Evolutionary conservation across 139 green algal genomes (phyloP), one percentile per base, ranked within the genome.

Genomic region (Tetraselmis striata): DNA sequence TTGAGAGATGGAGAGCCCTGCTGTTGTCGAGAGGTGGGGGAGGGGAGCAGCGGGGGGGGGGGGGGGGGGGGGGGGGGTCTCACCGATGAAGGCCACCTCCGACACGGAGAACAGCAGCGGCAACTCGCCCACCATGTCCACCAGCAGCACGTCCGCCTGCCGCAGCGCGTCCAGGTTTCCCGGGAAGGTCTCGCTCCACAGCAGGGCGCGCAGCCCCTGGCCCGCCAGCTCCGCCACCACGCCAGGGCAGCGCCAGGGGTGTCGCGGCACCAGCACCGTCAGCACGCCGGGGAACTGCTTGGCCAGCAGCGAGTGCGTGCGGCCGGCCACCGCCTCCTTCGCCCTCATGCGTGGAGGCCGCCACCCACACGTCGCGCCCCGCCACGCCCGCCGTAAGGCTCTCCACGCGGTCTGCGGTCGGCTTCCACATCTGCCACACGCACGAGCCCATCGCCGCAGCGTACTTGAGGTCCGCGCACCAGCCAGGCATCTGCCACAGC

Each of bases 401-500:
- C 30, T 79, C 59, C 23, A 80, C 30, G 28, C 45, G 78, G 75
- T 27, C 30, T 1, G 27, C 32, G 25, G 81, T 31, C 0, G 86
- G 82, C 26, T 45, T 83, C 75, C 84, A 88, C 82, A 92, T 77
- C 58, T 90, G 80, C 80, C 86, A 87, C 59, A 90, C 85, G 28
- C 84, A 84, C n/a, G 83, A 83, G 30, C 88, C 87, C 81, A 94
- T 79, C 25, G 86, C 84, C 28, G 86, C 83, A 5, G 88, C 89
- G 59, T 93, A 90, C 59, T 85, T 89, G 28, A 94, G 82, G 76
- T 93, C 89, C 29, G 59, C 83, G 77, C 86, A 92, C 89, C 89
- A 93, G 22, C 91, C 91, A 1, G 90, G 90, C 89, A 94, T 93
- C 82, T 93, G 89, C 2, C 27, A 25, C 77, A 91, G 79, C 2